Base-by-base conservation (phyloP, 2,329 filamentous ascomycete genomes). In the Penicillium sp. region DNA sequence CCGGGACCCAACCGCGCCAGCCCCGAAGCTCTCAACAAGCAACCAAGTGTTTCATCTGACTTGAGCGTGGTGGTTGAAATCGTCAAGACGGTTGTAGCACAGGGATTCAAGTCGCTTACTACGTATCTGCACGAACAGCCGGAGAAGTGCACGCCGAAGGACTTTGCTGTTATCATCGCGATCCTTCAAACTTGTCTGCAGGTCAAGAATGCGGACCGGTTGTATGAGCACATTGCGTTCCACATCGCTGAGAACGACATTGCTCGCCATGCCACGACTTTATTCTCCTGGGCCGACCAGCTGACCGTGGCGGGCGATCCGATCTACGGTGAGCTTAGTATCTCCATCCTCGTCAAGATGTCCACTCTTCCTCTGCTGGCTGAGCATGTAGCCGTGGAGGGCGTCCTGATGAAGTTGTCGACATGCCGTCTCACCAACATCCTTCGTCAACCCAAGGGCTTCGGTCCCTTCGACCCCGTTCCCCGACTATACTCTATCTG, bases 231-330 rank as follows among this genome's bases (percentile, higher is more conserved):
- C 68, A 85, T 94, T 40, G 83, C 92, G 1, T 85, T 86, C 51
- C 88, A 93, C 72, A 81, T 89, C 57, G 78, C 83, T n/a, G 82
- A 85, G 62, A 83, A 82, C 58, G 88, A 90, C 65, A 89, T 89
- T 0, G 84, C 92, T 49, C 90, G 94, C 70, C 90, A 93, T 62
- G 93, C 93, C 0, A 88, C 89, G 6, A 92, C 91, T 37, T 84
- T 99, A 5, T 98, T 94, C 77, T 97, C 93, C 0, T 99, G 95
- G 95, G 87, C 94, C 4, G 93, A 98, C 75, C 87, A 89, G 66
- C 83, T 98, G 26, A 85, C 89, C 0, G 84, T 89, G 38, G 85
- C 89, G 59, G 87, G 88, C 30, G 94, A 98, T 72, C 94, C 95
- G 0, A 82, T 98, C 33, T 98, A 97, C 75, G 95, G 93, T 65